phyloP scores from a whole-genome alignment of 2,329 filamentous ascomycete genomes.

The Trichoderma sp. region DNA sequence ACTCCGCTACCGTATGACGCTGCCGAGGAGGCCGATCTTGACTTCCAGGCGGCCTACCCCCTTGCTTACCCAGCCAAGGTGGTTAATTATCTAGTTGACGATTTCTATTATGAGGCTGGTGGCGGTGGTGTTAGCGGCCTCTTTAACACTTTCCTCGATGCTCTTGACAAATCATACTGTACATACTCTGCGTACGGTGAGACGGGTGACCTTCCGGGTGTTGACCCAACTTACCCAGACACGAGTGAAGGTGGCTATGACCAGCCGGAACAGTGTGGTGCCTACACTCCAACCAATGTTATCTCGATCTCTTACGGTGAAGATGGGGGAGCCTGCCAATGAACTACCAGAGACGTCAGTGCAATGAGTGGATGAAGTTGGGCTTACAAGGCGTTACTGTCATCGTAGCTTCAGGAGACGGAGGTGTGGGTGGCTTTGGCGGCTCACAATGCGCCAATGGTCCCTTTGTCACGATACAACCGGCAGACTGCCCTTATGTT shows the following conservation, averaged over 20 bases:
- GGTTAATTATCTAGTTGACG: conserved; percentile 42
- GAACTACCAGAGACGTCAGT: conserved; percentile 53
- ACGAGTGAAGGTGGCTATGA: conserved; percentile 41
- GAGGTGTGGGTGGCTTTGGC: conserved; percentile 51
- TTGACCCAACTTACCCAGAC: conserved; percentile 26
- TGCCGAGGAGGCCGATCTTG: conserved; percentile 49
- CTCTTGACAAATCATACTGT: conserved; percentile 46
- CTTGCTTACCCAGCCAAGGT: conserved; percentile 54
- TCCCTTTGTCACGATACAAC: conserved; percentile 51
- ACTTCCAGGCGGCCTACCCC: conserved; percentile 50
- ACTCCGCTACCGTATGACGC: conserved; percentile 25
- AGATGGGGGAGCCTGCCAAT: conserved; percentile 50
- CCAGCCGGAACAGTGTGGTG: conserved; percentile 47
- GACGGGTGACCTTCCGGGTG: conserved; percentile 34
- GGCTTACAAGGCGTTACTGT: conserved; percentile 53
- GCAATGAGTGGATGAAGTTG: conserved; percentile 57
- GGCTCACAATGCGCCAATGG: conserved; percentile 37
- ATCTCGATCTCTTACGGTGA: conserved; percentile 56
- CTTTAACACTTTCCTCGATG: conserved; percentile 44
- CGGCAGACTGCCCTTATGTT: conserved; percentile 49
- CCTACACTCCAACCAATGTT: conserved; percentile 48
- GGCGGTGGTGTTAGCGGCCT: conserved; percentile 22
- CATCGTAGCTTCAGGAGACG: conserved; percentile 47
- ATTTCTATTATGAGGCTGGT: not conserved
- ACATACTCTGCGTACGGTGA: conserved; percentile 31